phyloP scores from a whole-genome alignment of 352 stramenopile genomes.

The Pilasporangium apinafurcum region DNA sequence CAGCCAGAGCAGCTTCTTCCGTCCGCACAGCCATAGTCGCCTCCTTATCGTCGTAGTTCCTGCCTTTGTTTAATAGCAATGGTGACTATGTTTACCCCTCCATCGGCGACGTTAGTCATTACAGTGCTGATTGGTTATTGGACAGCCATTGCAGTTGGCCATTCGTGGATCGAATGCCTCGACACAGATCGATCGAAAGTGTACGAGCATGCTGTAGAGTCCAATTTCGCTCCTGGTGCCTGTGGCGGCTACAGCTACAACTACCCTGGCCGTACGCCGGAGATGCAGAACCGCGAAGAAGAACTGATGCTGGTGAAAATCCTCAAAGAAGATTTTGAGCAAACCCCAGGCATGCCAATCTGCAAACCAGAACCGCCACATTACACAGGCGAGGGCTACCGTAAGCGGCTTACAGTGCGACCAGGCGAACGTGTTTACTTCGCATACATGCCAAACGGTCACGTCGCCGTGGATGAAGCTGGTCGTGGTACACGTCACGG shows the following conservation, averaged over 20 bases:
- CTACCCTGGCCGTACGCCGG: slow-evolving; percentile 20
- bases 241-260: slow-evolving; percentile 30
- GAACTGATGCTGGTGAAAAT: too few species aligned
- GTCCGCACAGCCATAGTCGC: too few species aligned
- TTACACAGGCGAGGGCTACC: background rate
- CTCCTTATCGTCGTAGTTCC: too few species aligned
- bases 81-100: too few species aligned
- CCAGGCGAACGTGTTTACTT: slow-evolving; percentile 27
- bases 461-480: slow-evolving; percentile 25
- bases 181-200: slow-evolving; percentile 23
- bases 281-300: slow-evolving; percentile 10
- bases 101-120: too few species aligned
- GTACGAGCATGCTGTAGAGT: slow-evolving; percentile 21
- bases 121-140: too few species aligned
- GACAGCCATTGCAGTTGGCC: too few species aligned
- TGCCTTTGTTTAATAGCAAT: too few species aligned
- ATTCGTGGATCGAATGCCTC: slow-evolving; percentile 33
- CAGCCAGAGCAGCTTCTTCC: too few species aligned
- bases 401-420: background rate
- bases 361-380: slow-evolving; percentile 2
- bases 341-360: background rate
- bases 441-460: slow-evolving; percentile 49
- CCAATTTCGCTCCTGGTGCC: slow-evolving; percentile 12
- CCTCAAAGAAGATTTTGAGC: slow-evolving; percentile 16
- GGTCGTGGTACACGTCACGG: slow-evolving; percentile 14